Base-by-base conservation (phyloP, 257 asterid species). In the Capsicum chinense region DNA sequence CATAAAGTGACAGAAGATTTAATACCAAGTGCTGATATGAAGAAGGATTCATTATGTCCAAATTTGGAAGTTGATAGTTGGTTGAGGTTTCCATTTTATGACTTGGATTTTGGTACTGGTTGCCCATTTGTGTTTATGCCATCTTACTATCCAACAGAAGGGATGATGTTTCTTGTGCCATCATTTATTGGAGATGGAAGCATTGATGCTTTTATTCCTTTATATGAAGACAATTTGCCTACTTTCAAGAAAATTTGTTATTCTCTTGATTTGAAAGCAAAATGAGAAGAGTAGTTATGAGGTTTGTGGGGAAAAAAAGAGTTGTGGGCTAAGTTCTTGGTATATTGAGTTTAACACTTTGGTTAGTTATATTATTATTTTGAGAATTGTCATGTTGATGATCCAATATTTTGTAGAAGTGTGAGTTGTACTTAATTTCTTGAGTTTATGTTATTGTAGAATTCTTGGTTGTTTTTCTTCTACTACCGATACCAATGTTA, bases 61-160 rank as follows among this genome's bases (percentile, higher is more conserved):
- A 91, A 94, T 79, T 83, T 94, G 89, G 97, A 94, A 69, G 97
- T 93, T n/a, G 91, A 88, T 79, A 94, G 98, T 67, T 94, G 97
- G 98, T 85, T 94, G 44, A 90, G 97, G 93, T 92, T 94, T 69
- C 97, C 96, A 74, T 93, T 94, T 73, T 90, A 88, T 84, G 95
- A 93, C 83, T 88, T 94, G 9, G 98, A 94, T 90, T 92, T 94
- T 80, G 98, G 97, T 35, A 67, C 85, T 37, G 98, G 98, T 11
- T 86, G 90, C 19, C 98, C 98, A 1, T 89, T 86, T 86, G 15
- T 88, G n/a, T 92, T 94, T 91, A 86, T 91, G 93, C 98, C 98
- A 44, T 92, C 97, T 4, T 94, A 91, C 70, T 86, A 90, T 7
- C 97, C 98, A 11, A 85, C 86, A 0, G 97, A 93, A 86, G 98